phyloP scores from a whole-genome alignment of 768 basidiomycete species.

The Trametes cingulata region DNA sequence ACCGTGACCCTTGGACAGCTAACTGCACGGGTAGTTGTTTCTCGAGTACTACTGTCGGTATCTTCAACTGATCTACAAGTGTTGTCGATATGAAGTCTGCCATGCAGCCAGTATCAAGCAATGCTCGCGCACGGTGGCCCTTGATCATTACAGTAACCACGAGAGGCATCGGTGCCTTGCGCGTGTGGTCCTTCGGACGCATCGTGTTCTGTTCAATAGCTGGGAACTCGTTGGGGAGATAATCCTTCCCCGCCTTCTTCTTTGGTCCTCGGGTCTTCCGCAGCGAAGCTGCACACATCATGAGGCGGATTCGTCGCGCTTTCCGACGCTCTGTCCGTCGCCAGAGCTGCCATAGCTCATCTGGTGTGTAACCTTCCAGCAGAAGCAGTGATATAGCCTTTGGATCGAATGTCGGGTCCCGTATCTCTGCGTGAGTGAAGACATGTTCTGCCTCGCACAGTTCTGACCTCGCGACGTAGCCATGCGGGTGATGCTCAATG shows the following conservation, averaged over 20 bases:
- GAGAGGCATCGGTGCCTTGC: slow-evolving; percentile 9
- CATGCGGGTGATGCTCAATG: too few species aligned
- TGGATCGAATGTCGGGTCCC: not conserved
- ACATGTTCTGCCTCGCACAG: not conserved
- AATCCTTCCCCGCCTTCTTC: too few species aligned
- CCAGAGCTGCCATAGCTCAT: too few species aligned
- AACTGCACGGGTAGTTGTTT: slow-evolving; percentile 33
- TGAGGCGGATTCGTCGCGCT: too few species aligned
- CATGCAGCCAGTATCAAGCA: slow-evolving; percentile 32
- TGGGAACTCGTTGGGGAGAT: not conserved
- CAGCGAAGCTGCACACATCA: too few species aligned
- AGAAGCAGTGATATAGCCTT: too few species aligned
- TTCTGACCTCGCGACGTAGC: too few species aligned
- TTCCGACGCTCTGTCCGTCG: too few species aligned
- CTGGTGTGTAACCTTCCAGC: too few species aligned
- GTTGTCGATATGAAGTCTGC: slow-evolving; percentile 35
- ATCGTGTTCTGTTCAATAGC: slow-evolving; percentile 9
- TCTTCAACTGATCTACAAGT: slow-evolving; percentile 29
- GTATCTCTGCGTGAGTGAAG: not conserved
- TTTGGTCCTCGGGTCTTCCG: too few species aligned
- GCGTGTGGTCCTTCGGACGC: not conserved
- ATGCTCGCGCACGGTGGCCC: slow-evolving; percentile 8
- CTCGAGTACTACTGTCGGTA: slow-evolving; percentile 7
- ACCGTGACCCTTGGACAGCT: slow-evolving; percentile 32
- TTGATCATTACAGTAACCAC: slow-evolving; percentile 20